Percentiles rank a stretch among this genome's conserved stretches.
phyloP scores from a whole-genome alignment of 208 protist species.

The Porcisia deanei region DNA sequence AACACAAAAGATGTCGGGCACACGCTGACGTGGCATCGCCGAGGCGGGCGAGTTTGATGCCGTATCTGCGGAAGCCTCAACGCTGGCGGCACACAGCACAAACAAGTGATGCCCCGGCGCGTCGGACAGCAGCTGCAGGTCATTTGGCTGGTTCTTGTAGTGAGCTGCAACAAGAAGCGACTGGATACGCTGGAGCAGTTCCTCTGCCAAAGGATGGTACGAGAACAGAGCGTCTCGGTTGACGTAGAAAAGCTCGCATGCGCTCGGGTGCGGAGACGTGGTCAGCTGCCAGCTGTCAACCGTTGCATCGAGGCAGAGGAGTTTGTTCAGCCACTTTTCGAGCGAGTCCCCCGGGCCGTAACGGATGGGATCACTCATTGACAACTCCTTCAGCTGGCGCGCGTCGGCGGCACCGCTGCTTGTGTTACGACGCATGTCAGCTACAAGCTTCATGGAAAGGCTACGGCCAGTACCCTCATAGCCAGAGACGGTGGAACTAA shows the following conservation, averaged over 20 bases:
- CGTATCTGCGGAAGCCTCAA: slow-evolving; percentile 53
- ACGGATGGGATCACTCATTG: slow-evolving; percentile 97
- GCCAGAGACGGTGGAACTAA: slow-evolving; percentile 99
- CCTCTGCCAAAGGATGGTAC: slow-evolving; percentile 94
- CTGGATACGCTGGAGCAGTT: slow-evolving; percentile 96
- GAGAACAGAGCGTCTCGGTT: slow-evolving; percentile 99
- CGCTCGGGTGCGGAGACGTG: slow-evolving; percentile 90
- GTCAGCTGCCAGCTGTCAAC: slow-evolving; percentile 46
- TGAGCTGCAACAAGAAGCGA: slow-evolving; percentile 96
- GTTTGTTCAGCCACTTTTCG: slow-evolving; percentile 98
- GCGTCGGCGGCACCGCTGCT: slow-evolving; percentile 13
- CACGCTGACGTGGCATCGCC: slow-evolving; percentile 27
- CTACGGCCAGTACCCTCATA: slow-evolving; percentile 99
- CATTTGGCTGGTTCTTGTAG: slow-evolving; percentile 99
- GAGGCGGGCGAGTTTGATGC: slow-evolving; percentile 1
- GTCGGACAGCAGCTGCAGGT: slow-evolving; percentile 99
- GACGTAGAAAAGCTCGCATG: slow-evolving; percentile 98
- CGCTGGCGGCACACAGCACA: slow-evolving; percentile 92
- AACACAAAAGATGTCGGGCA: slow-evolving; percentile 98
- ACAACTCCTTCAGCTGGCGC: slow-evolving; percentile 94
- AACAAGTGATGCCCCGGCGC: slow-evolving; percentile 99
- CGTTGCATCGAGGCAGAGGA: slow-evolving; percentile 98
- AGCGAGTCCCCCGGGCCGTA: slow-evolving; percentile 96
- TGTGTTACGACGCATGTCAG: slow-evolving; percentile 94
- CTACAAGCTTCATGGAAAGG: slow-evolving; percentile 99